phyloP scores from a whole-genome alignment of 768 basidiomycete genomes.

The Pisolithus tinctorius region DNA sequence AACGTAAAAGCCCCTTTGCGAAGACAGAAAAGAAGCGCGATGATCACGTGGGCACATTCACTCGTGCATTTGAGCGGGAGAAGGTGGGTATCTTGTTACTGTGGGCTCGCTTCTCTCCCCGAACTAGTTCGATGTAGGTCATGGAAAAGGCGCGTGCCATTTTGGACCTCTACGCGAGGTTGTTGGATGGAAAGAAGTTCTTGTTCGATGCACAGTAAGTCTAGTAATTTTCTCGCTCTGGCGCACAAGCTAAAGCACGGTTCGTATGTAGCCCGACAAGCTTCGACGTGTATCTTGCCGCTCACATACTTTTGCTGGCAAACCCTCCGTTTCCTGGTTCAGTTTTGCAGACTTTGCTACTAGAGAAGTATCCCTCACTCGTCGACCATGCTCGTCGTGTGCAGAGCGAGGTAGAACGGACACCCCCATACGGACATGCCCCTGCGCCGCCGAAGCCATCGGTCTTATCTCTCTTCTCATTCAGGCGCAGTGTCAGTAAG shows the following conservation, averaged over 20 bases:
- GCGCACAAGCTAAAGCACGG: background rate
- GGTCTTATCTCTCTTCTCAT: constrained; percentile 33
- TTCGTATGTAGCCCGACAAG: constrained; percentile 43
- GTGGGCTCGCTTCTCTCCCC: background rate
- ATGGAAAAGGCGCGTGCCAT: constrained; percentile 49
- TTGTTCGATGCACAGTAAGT: constrained; percentile 45
- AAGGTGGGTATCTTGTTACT: constrained; percentile 32
- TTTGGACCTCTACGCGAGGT: constrained; percentile 53
- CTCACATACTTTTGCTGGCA: constrained; percentile 57
- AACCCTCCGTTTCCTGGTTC: constrained; percentile 58
- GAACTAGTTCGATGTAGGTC: constrained; percentile 34
- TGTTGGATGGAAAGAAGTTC: constrained; percentile 45
- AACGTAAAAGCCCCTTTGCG: constrained; percentile 32
- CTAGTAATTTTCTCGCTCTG: background rate
- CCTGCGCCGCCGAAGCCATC: constrained; percentile 22
- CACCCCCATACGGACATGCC: constrained; percentile 16
- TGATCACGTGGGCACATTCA: constrained; percentile 34
- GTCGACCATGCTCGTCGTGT: constrained; percentile 53
- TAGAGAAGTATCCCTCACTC: constrained; percentile 50
- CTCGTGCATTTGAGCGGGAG: constrained; percentile 56
- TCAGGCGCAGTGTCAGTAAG: constrained; percentile 12
- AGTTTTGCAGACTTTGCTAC: constrained; percentile 46
- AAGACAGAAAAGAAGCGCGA: constrained; percentile 26
- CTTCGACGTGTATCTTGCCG: constrained; percentile 60
- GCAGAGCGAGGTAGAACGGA: constrained; percentile 25